These are phyloP conservation scores for Thelephora ganbajun DNA, from an alignment of 768 basidiomycete genomes.

Conservation along the genomic window DNA sequence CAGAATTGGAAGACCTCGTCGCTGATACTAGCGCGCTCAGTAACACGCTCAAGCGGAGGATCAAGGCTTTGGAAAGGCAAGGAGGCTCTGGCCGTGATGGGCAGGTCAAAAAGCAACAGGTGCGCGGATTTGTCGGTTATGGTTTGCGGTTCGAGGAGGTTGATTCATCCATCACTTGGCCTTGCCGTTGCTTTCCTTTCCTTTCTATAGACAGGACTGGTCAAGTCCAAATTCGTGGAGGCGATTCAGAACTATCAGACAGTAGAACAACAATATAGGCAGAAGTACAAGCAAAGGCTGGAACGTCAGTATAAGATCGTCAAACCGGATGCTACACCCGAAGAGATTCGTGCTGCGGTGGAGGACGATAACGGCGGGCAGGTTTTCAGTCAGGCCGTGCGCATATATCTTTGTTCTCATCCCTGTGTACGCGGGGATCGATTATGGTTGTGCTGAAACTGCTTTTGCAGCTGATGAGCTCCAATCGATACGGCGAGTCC, in stretches of 20 bases:
- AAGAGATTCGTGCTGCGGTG: conserved; percentile 61
- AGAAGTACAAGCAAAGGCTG: conserved; percentile 49
- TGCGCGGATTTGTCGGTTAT: conserved; percentile 4
- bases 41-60: conserved; percentile 41
- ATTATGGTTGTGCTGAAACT: not conserved
- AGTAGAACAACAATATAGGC: conserved; percentile 58
- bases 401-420: conserved; percentile 1
- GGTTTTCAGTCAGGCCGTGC: conserved; percentile 68
- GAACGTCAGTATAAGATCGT: conserved; percentile 75
- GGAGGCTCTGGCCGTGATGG: conserved; percentile 26
- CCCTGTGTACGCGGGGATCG: conserved; percentile 9
- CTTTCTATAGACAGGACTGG: conserved; percentile 32
- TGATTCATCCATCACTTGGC: not conserved
- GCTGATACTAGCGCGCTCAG: conserved; percentile 46
- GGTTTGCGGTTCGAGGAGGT: not conserved
- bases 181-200: not conserved
- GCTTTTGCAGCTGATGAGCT: conserved; percentile 60
- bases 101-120: conserved; percentile 33
- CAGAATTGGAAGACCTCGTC: conserved; percentile 44
- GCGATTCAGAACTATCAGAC: conserved; percentile 66
- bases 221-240: conserved; percentile 61
- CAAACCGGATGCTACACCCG: conserved; percentile 74
- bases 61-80: conserved; percentile 39
- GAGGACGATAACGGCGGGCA: conserved; percentile 52
- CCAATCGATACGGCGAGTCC: conserved; percentile 83